Conservation (phyloP, 1,284 basidiomycete genomes). For the Pisolithus thermaeus region DNA sequence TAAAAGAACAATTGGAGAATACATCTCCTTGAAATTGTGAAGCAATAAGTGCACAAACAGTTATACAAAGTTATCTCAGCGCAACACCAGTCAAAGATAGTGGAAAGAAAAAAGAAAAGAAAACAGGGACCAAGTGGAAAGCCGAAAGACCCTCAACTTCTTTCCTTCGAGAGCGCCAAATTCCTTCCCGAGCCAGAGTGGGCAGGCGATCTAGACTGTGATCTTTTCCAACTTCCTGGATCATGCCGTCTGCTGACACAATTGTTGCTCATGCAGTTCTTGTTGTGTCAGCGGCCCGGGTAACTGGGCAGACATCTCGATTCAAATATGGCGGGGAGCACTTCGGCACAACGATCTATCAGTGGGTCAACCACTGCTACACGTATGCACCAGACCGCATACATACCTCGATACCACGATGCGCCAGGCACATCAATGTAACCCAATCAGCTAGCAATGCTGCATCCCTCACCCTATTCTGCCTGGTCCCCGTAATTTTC, state of each 20-base stretch:
- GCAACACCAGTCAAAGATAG: not conserved
- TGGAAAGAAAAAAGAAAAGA: not conserved
- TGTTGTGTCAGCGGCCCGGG: constrained; percentile 42
- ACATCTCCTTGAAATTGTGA: not conserved
- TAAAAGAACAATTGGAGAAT: not conserved
- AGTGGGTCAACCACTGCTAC: no score
- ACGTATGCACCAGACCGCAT: no score
- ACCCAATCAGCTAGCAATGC: no score
- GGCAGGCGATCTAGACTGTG: not conserved
- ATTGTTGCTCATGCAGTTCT: constrained; percentile 43
- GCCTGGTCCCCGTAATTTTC: no score
- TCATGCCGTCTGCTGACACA: constrained; percentile 17
- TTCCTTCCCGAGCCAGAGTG: not conserved
- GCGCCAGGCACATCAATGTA: no score
- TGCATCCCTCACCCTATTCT: no score
- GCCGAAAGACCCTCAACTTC: no score
- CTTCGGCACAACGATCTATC: constrained; percentile 37
- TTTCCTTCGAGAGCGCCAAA: not conserved
- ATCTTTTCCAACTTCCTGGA: not conserved
- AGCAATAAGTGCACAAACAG: not conserved
- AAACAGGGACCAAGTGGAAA: not conserved
- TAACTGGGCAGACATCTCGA: constrained; percentile 46
- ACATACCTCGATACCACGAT: no score
- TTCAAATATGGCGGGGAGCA: constrained; percentile 55
- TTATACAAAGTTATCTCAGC: not conserved